Conservation (phyloP, 768 basidiomycete species). For the Lactarius sanguifluus region DNA sequence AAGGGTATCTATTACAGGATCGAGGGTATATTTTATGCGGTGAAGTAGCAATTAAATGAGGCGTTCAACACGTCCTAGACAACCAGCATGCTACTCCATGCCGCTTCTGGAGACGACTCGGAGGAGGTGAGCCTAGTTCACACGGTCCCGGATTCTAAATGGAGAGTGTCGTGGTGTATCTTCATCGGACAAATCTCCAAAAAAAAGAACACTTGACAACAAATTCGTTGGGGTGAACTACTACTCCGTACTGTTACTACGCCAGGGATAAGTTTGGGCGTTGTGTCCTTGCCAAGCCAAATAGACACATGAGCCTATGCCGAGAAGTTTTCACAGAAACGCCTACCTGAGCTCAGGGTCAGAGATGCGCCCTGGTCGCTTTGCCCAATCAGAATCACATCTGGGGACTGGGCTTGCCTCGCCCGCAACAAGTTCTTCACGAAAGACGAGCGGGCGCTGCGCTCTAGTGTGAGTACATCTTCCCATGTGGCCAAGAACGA, state of each 20-base stretch:
- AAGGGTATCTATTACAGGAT: not conserved
- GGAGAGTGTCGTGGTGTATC: not conserved
- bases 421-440: not conserved
- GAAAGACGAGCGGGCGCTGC: slow-evolving; percentile 14
- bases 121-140: not conserved
- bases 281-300: not conserved
- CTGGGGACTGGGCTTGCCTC: not conserved
- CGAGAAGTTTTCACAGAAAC: not conserved
- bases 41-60: not conserved
- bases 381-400: not conserved
- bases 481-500: slow-evolving; percentile 25
- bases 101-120: not conserved
- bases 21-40: not conserved
- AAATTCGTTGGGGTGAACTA: slow-evolving; percentile 5
- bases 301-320: not conserved
- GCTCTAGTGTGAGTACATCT: slow-evolving; percentile 24
- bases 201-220: not conserved
- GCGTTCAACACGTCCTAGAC: not conserved
- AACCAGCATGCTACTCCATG: not conserved
- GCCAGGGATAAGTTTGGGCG: not conserved
- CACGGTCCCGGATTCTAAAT: not conserved
- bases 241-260: not conserved
- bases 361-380: not conserved
- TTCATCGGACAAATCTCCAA: not conserved
- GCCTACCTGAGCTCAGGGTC: not conserved